phyloP scores from a whole-genome alignment of 441 rosid species.

The Mallotus repandus region DNA sequence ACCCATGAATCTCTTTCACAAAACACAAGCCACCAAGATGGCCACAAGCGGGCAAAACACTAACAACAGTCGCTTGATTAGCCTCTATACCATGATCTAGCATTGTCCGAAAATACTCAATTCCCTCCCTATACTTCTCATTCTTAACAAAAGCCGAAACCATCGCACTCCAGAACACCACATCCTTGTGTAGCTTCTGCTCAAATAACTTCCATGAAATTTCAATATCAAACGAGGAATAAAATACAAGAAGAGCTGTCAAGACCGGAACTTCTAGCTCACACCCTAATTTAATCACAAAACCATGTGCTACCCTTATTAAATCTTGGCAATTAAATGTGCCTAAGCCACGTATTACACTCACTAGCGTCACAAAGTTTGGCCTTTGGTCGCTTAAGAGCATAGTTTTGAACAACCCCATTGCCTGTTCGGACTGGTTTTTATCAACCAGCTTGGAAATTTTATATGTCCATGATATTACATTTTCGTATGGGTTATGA shows the following conservation, averaged over 20 bases:
- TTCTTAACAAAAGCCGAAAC: conserved; percentile 28
- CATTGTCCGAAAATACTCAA: conserved; percentile 32
- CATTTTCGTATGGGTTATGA: conserved; percentile 8
- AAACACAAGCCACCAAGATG: conserved; percentile 15
- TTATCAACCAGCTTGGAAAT: conserved; percentile 23
- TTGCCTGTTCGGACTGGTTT: conserved; percentile 27
- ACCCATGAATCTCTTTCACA: conserved; percentile 20
- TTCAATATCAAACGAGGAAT: conserved; percentile 20
- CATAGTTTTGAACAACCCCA: conserved; percentile 30
- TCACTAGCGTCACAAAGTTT: conserved; percentile 28
- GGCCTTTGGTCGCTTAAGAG: conserved; percentile 28
- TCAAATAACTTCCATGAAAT: conserved; percentile 26
- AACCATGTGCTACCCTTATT: conserved; percentile 25
- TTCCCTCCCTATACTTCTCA: conserved; percentile 25
- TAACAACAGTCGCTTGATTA: conserved; percentile 9
- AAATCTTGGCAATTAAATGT: conserved; percentile 17
- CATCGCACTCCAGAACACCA: conserved; percentile 35
- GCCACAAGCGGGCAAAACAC: conserved; percentile 19
- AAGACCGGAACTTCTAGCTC: conserved; percentile 24
- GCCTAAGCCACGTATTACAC: conserved; percentile 22
- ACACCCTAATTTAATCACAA: conserved; percentile 30
- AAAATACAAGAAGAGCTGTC: conserved; percentile 25
- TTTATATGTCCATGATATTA: conserved; percentile 27
- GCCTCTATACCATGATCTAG: conserved; percentile 17
- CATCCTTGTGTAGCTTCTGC: conserved; percentile 25